A percentile compares a stretch with the other conserved stretches of the same genome.
These are phyloP conservation scores for Beauveria caledonica DNA, from an alignment of 2,329 filamentous ascomycete species.

Conservation along the genomic window DNA sequence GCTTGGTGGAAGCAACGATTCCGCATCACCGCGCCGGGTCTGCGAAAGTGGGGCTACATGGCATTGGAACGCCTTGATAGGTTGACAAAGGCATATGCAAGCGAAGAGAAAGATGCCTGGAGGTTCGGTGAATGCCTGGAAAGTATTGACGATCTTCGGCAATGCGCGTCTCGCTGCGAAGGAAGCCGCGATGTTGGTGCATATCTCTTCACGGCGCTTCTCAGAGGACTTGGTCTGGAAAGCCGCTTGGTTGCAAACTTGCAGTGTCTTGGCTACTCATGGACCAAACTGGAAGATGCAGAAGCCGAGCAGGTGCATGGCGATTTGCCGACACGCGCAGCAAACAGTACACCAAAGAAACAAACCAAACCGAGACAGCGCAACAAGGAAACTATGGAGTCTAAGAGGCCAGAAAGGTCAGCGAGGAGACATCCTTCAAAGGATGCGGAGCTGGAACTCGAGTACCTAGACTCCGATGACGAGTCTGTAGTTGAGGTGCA, in stretches of 20 bases:
- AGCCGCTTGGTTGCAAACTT: slow-evolving; percentile 76
- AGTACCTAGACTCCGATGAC: slow-evolving; percentile 44
- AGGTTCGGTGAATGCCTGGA: slow-evolving; percentile 69
- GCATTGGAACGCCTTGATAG: slow-evolving; percentile 64
- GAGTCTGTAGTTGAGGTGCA: slow-evolving; percentile 51
- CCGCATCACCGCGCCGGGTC: slow-evolving; percentile 62
- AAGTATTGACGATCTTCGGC: slow-evolving; percentile 59
- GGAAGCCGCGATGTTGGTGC: slow-evolving; percentile 84
- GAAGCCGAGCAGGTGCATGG: slow-evolving; percentile 31
- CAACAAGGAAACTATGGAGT: slow-evolving; percentile 14
- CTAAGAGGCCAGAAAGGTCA: slow-evolving; percentile 9
- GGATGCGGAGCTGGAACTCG: slow-evolving; percentile 36
- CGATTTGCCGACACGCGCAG: slow-evolving; percentile 14
- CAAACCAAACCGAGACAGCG: slow-evolving; percentile 13
- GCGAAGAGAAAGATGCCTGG: slow-evolving; percentile 51
- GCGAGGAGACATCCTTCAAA: slow-evolving; percentile 23
- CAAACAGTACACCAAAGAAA: slow-evolving; percentile 17
- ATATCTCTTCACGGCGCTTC: slow-evolving; percentile 79
- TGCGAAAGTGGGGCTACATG: slow-evolving; percentile 89
- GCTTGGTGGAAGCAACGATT: slow-evolving; percentile 88
- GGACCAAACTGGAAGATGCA: slow-evolving; percentile 79
- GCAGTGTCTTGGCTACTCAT: slow-evolving; percentile 83
- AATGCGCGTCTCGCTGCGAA: slow-evolving; percentile 57
- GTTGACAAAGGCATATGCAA: slow-evolving; percentile 62
- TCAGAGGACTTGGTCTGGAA: slow-evolving; percentile 74